Conservation (phyloP, 306 rosid genomes). For the Lathyrus sativus region DNA sequence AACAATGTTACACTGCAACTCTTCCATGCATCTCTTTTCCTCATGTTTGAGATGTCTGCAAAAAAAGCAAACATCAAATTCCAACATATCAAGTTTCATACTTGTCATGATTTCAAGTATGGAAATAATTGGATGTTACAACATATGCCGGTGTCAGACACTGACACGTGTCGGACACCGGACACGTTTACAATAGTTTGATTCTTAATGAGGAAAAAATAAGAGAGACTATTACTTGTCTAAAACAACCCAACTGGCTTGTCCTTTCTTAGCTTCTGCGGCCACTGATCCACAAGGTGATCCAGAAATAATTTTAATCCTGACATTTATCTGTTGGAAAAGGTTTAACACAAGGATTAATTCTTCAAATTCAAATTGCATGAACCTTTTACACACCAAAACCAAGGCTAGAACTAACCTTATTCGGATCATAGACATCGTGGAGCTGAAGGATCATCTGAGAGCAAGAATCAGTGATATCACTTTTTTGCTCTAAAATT, state of each 20-base stretch:
- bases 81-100: conserved; percentile 16
- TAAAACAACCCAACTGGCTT: conserved; percentile 88
- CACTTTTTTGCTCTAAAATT: conserved; percentile 71
- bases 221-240: conserved; percentile 77
- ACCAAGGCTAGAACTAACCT: conserved; percentile 48
- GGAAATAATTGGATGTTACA: not conserved
- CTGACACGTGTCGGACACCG: too few species aligned
- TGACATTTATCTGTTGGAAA: conserved; percentile 77
- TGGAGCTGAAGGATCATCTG: conserved; percentile 99
- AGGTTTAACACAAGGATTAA: conserved; percentile 25
- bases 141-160: not conserved
- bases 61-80: conserved; percentile 33
- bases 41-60: conserved; percentile 88
- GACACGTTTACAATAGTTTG: conserved; percentile 26
- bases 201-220: conserved; percentile 22
- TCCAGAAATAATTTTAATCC: conserved; percentile 86
- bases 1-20: conserved; percentile 94
- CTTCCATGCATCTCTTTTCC: conserved; percentile 96
- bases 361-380: conserved; percentile 28
- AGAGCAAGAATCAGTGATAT: conserved; percentile 87
- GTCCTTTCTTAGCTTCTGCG: conserved; percentile 85
- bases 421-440: conserved; percentile 93
- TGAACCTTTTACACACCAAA: conserved; percentile 21
- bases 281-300: conserved; percentile 96
- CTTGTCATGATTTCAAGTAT: too few species aligned